Percentiles rank a stretch among this genome's conserved stretches.
Conservation (phyloP, 495 filamentous ascomycete species). For the Trichoderma erinaceum region DNA sequence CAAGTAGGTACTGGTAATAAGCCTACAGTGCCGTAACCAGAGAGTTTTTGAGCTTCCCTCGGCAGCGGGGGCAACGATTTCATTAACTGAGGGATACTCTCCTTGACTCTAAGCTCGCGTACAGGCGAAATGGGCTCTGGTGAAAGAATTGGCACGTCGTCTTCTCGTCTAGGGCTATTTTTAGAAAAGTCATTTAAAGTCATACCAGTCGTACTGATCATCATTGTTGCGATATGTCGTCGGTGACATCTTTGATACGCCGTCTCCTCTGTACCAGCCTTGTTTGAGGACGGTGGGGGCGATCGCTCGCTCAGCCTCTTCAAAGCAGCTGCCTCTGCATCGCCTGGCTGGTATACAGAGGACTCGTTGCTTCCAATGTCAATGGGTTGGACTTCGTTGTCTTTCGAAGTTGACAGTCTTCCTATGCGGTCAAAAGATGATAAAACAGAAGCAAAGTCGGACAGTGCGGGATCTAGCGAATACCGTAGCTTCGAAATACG, state of each 20-base stretch:
- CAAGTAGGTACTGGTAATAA: background rate
- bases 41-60: conserved; percentile 15
- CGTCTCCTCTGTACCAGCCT: background rate
- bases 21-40: background rate
- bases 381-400: background rate
- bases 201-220: conserved; percentile 5
- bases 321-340: background rate
- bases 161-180: background rate
- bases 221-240: background rate
- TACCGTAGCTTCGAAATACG: conserved; percentile 1
- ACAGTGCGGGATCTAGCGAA: conserved; percentile 25
- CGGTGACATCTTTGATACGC: background rate
- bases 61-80: conserved; percentile 43
- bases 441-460: conserved; percentile 23
- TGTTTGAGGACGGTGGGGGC: background rate
- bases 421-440: conserved; percentile 19
- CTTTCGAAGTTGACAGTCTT: background rate
- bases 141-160: conserved; percentile 30
- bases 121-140: conserved; percentile 43
- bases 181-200: background rate
- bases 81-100: conserved; percentile 47
- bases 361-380: background rate
- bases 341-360: background rate
- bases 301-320: background rate
- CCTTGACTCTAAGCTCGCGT: conserved; percentile 40